phyloP scores from a whole-genome alignment of 345 rosid species.

The Pugionium dolabratum region DNA sequence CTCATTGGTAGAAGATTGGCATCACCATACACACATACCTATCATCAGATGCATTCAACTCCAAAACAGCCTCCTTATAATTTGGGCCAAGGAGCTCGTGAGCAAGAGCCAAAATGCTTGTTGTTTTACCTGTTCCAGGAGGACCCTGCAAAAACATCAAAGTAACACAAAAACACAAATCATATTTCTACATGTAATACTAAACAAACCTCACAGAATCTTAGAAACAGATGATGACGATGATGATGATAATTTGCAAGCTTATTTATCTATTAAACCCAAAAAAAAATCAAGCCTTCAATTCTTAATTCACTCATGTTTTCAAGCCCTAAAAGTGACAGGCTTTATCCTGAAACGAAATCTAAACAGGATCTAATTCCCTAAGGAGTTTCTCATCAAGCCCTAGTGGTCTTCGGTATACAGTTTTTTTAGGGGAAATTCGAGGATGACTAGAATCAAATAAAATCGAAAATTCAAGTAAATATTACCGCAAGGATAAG shows the following conservation, averaged over 20 bases:
- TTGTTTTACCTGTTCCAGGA: conserved; percentile 98
- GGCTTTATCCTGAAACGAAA: not conserved
- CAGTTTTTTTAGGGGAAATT: not conserved
- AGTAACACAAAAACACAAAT: not conserved
- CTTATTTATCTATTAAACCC: not conserved
- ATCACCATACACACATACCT: conserved; percentile 46
- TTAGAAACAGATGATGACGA: no score
- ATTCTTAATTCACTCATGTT: not conserved
- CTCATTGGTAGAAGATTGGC: not conserved
- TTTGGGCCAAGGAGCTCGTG: conserved; percentile 89
- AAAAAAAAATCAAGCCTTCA: not conserved
- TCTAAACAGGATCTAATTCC: conserved; percentile 14
- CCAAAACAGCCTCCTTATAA: conserved; percentile 83
- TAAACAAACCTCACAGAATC: not conserved
- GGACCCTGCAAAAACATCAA: conserved; percentile 60
- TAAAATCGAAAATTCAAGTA: no score
- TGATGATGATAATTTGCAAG: not conserved
- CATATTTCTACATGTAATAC: conserved; percentile 1
- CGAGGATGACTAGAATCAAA: not conserved
- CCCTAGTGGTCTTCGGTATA: not conserved
- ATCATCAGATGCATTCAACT: conserved; percentile 97
- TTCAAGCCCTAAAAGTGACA: conserved; percentile 1
- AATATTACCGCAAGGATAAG: conserved; percentile 67
- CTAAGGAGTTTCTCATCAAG: not conserved
- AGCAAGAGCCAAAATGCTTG: conserved; percentile 94